Percentiles rank a stretch among this genome's conserved stretches.
Conservation (phyloP, 371 early-diverging fungal genomes). For the Apophysomyces sp. region DNA sequence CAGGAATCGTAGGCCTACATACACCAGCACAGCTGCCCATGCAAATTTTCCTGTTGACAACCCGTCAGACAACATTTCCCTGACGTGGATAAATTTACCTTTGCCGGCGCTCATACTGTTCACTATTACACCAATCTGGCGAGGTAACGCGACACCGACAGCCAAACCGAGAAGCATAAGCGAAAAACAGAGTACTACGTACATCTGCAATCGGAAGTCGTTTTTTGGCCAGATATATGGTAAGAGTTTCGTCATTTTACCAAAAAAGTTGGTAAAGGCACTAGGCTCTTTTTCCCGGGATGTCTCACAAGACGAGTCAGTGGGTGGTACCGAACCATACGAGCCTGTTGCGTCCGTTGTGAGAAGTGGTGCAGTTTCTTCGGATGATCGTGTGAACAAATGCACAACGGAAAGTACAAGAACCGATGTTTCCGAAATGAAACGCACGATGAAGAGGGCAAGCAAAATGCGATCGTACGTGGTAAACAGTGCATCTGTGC, state of each 20-base stretch:
- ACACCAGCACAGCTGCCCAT: conserved; percentile 71
- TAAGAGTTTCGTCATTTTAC: conserved; percentile 62
- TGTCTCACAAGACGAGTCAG: not conserved
- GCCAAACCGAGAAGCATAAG: conserved; percentile 71
- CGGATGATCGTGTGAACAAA: conserved; percentile 20
- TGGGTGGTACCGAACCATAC: conserved; percentile 20
- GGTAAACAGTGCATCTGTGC: conserved; percentile 28
- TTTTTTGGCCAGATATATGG: conserved; percentile 89
- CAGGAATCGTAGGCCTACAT: conserved; percentile 70
- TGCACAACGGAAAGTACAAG: conserved; percentile 21
- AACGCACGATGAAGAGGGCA: conserved; percentile 30
- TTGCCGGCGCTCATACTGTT: conserved; percentile 50
- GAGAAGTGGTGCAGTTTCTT: conserved; percentile 9
- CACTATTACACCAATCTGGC: conserved; percentile 78
- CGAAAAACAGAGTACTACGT: conserved; percentile 67
- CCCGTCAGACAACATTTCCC: not conserved
- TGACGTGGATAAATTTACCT: conserved; percentile 12
- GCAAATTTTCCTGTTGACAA: conserved; percentile 22
- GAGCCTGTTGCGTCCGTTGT: conserved; percentile 3
- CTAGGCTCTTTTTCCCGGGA: conserved; percentile 12
- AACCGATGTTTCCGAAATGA: conserved; percentile 19
- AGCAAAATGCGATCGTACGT: conserved; percentile 28
- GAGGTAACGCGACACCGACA: conserved; percentile 81
- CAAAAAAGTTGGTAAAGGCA: conserved; percentile 46
- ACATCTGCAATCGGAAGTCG: conserved; percentile 61